Conservation (phyloP, 805 yeast species). For the Sugiyamaella floridensis region DNA sequence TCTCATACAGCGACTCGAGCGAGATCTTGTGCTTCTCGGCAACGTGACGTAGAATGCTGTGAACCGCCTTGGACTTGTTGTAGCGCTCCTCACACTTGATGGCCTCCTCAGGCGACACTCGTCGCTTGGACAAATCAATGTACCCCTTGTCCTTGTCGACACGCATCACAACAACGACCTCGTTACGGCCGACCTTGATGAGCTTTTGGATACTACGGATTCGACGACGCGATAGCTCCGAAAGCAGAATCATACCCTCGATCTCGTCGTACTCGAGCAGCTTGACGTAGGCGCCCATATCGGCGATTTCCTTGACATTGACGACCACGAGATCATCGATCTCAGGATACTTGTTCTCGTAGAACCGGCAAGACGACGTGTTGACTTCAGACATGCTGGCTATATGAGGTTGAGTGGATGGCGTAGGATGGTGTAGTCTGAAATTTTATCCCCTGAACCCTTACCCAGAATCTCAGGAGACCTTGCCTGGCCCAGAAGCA, state of each 20-base stretch:
- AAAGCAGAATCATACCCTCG: slow-evolving; percentile 95
- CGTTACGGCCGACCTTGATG: slow-evolving; percentile 97
- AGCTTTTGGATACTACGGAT: slow-evolving; percentile 95
- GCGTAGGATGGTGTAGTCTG: neutral
- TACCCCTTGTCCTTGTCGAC: slow-evolving; percentile 98
- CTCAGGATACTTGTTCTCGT: slow-evolving; percentile 97
- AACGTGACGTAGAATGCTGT: slow-evolving; percentile 96
- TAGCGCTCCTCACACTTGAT: slow-evolving; percentile 95
- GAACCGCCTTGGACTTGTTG: slow-evolving; percentile 94
- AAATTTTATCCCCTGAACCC: neutral
- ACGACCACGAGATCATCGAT: slow-evolving; percentile 99
- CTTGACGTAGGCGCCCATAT: slow-evolving; percentile 97
- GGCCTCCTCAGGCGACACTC: slow-evolving; percentile 96
- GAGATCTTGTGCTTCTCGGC: slow-evolving; percentile 92
- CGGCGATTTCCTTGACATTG: slow-evolving; percentile 84
- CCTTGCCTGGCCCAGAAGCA: too few species aligned
- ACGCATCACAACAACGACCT: slow-evolving; percentile 94
- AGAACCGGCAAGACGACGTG: slow-evolving; percentile 83
- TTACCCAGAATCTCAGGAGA: too few species aligned
- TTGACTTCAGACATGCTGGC: slow-evolving; percentile 24
- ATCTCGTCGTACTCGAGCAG: slow-evolving; percentile 94
- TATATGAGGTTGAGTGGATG: neutral
- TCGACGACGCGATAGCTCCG: slow-evolving; percentile 97
- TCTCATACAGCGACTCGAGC: slow-evolving; percentile 76
- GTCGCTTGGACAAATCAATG: slow-evolving; percentile 94